Conservation (phyloP, 192 early-diverging fungal species). For the Irineochytrium annulatum region DNA sequence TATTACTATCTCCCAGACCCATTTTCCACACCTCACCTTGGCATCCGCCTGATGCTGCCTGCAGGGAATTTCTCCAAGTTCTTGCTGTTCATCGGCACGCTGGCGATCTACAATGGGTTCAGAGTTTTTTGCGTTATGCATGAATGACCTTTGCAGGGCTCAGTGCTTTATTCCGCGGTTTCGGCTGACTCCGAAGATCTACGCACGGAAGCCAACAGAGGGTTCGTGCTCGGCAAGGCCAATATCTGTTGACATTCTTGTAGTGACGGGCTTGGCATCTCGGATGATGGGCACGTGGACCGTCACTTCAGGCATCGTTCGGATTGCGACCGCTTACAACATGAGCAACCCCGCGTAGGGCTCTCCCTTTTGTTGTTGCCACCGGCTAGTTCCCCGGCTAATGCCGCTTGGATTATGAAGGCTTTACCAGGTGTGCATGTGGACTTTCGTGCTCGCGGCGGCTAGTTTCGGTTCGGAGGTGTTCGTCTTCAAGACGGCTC, state of each 20-base stretch:
- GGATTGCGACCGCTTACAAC: slow-evolving; percentile 83
- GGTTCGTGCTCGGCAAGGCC: slow-evolving; percentile 38
- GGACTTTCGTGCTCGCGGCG: slow-evolving; percentile 36
- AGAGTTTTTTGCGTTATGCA: too few relatives aligned
- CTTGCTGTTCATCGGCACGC: slow-evolving; percentile 67
- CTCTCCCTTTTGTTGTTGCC: background rate
- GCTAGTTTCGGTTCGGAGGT: slow-evolving; percentile 37
- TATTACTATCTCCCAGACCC: too few relatives aligned
- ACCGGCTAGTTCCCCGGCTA: background rate
- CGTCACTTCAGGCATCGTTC: slow-evolving; percentile 70
- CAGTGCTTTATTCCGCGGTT: slow-evolving; percentile 75
- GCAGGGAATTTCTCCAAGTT: slow-evolving; percentile 50
- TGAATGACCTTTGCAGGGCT: too few relatives aligned
- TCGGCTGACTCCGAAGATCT: slow-evolving; percentile 72
- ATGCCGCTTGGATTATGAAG: slow-evolving; percentile 12
- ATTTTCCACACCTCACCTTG: too few relatives aligned
- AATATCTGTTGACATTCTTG: slow-evolving; percentile 13
- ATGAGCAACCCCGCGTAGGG: slow-evolving; percentile 66
- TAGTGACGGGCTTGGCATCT: slow-evolving; percentile 76
- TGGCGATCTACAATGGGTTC: slow-evolving; percentile 84
- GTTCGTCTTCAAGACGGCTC: slow-evolving; percentile 47
- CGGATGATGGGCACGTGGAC: slow-evolving; percentile 91
- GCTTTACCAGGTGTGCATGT: slow-evolving; percentile 38
- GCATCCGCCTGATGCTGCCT: too few relatives aligned
- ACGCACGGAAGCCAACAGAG: slow-evolving; percentile 59